phyloP scores from a whole-genome alignment of 345 rosid genomes.

The Salix caprea region DNA sequence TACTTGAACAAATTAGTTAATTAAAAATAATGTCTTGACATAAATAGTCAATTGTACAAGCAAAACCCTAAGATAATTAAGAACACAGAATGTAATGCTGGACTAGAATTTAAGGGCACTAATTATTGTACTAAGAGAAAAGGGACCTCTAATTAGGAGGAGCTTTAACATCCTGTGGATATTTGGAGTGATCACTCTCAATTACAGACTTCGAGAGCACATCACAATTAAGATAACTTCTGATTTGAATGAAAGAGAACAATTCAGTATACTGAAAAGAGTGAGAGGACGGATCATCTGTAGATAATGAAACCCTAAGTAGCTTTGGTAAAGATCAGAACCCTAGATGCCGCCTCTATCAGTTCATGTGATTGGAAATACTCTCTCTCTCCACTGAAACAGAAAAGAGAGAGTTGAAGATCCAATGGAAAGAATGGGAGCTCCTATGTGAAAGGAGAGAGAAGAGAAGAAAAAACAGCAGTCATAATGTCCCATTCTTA shows the following conservation, averaged over 20 bases:
- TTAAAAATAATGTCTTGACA: neutral
- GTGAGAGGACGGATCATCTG: conserved; percentile 11
- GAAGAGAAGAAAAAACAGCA: neutral
- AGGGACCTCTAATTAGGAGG: neutral
- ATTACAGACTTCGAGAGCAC: conserved; percentile 4
- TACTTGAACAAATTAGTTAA: neutral
- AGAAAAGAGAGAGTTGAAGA: conserved; percentile 20
- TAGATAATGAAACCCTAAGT: conserved; percentile 35
- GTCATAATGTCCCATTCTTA: conserved; percentile 11
- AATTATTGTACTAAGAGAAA: neutral
- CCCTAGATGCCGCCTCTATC: conserved; percentile 29
- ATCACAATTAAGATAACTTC: conserved; percentile 10
- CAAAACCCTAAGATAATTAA: neutral
- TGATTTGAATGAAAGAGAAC: conserved; percentile 24
- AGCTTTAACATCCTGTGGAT: conserved; percentile 30
- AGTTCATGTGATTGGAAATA: conserved; percentile 10
- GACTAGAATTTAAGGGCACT: neutral
- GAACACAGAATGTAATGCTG: neutral
- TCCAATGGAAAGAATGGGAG: conserved; percentile 30
- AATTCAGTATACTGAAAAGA: neutral
- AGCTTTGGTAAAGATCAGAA: conserved; percentile 35
- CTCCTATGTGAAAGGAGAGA: conserved; percentile 12
- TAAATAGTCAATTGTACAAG: neutral
- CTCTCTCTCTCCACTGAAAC: neutral
- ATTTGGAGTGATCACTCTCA: conserved; percentile 17